A percentile compares a stretch with the other conserved stretches of the same genome.
phyloP scores from a whole-genome alignment of 495 filamentous ascomycete species.

The Sordaria brevicollis region DNA sequence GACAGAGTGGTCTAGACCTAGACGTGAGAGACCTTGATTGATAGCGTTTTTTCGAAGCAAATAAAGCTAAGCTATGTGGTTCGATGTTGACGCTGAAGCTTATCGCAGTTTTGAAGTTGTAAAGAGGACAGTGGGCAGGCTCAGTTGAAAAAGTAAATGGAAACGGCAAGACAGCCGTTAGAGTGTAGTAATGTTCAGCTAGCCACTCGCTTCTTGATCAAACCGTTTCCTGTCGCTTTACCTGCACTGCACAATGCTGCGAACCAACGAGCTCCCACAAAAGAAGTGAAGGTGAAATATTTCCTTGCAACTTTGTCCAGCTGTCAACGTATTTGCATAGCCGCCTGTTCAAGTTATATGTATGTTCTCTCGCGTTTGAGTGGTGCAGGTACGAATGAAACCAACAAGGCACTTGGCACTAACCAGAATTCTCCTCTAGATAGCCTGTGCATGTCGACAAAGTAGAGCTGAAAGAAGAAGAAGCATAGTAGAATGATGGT shows the following conservation, averaged over 20 bases:
- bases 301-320: background rate
- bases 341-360: background rate
- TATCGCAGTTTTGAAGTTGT: background rate
- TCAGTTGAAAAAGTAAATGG: too few species aligned
- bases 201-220: background rate
- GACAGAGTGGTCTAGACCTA: background rate
- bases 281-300: background rate
- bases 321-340: background rate
- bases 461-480: background rate
- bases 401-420: background rate
- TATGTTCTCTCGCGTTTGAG: background rate
- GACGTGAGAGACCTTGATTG: background rate
- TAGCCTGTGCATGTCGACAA: background rate
- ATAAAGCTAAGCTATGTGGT: background rate
- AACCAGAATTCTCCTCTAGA: background rate
- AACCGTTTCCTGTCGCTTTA: background rate
- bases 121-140: background rate
- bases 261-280: background rate
- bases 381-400: background rate
- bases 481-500: background rate
- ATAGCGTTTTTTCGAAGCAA: background rate
- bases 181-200: too few species aligned
- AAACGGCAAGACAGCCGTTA: background rate
- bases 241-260: background rate
- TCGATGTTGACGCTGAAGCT: background rate